Base-by-base conservation (phyloP, 768 basidiomycete species). In the Pleurotus cornucopiae region DNA sequence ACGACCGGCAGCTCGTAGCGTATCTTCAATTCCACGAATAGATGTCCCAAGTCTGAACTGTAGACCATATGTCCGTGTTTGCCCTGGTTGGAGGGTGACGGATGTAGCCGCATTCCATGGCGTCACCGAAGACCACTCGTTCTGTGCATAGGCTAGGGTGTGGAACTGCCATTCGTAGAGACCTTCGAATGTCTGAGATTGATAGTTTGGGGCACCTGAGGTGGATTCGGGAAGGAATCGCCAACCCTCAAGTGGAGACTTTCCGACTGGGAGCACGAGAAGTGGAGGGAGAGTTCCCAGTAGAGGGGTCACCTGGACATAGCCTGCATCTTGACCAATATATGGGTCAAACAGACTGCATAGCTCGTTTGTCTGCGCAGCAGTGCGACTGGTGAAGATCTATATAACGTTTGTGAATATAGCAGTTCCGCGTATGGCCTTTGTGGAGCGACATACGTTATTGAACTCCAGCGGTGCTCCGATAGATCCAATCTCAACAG, bases 91-190 rank as follows among this genome's bases (percentile, higher is more conserved):
- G 5, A 83, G 71, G 6, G 67, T 70, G n/a, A 63, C 68, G 12
- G 78, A 80, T 1, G 80, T 77, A 3, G 81, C 72, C 2, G 74
- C 74, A 61, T 82, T 83, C 80, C 81, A 82, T 0, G 82, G 80
- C 0, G 77, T 76, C 38, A 76, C 76, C 6, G 62, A 61, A 5
- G 70, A 69, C 82, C 82, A 82, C 61, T 82, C 80, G 61, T 80
- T 77, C 59, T 81, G 68, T 11, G 81, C 80, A 61, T 80, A 82
- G 0, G 81, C 81, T 18, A 80, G 65, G 3, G 80, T 82, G 55
- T 82, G 82, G 63, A 81, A 81, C 61, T 79, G 76, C 81, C 82
- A 82, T 69, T 82, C 82, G 66, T 81, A 81, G 12, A 82, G 62
- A 0, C 74, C 82, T 61, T 83, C 82, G 60, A 83, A 83, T 0